Evolutionary conservation across 345 rosid species (phyloP), one percentile per base, ranked within the genome.

Genomic region (Linum usitatissimum): DNA sequence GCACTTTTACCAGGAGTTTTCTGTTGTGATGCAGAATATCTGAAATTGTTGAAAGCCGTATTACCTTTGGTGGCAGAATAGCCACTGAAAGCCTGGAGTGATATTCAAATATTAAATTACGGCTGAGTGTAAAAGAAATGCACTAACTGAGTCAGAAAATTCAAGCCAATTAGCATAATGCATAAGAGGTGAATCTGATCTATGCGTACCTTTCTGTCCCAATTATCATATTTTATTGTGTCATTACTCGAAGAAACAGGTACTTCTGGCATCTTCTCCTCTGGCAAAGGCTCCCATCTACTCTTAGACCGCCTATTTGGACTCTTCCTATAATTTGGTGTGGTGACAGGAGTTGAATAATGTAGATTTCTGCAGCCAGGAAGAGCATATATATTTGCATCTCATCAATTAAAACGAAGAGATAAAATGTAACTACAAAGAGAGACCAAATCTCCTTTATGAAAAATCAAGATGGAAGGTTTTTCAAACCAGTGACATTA

Each of bases 271-370:
- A 71, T 64, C 69, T 87, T 90, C 71, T 77, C 82, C 75, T 84
- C 96, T 30, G 70, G 79, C 66, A 94, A 63, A 63, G 99, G 99
- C 83, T 90, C 99, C 99, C 99, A 94, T 75, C 99, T 82, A 69
- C 99, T 92, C 76, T 92, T 92, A 62, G 87, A 58, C 71, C 93
- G 81, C 75, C 81, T 81, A 57, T 76, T 70, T 63, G 95, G 93
- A 71, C 95, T 91, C 74, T 73, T 87, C 69, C 69, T 77, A 57
- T 66, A 76, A 64, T 71, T 75, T 51, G 78, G 70, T 63, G 75
- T 68, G 7, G 80, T 39, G 60, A 69, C 55, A 62, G 69, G 67
- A 40, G 66, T 60, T 53, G 88, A 71, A 71, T 64, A 56, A 73
- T 70, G 90, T 59, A 66, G 63, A 57, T 69, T 66, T 66, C 75